Evolutionary conservation across 2,329 filamentous ascomycete genomes (phyloP), one percentile per base, ranked within the genome.

Genomic region (Diaporthe sp.): DNA sequence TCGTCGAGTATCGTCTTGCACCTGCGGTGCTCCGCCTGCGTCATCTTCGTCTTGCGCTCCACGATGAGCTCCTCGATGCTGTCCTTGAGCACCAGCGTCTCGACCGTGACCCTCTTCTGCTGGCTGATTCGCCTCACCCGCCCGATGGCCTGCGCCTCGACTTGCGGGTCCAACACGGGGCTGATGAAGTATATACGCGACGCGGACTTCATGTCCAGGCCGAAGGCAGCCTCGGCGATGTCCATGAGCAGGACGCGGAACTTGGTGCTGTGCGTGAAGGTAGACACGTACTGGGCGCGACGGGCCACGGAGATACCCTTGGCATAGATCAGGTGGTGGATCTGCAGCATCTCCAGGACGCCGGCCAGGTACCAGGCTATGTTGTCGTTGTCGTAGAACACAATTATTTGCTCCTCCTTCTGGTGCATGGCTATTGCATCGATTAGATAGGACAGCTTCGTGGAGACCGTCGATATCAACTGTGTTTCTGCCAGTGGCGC

Each of bases 341-440:
- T 86, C 79, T 90, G 88, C 13, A 92, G 85, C 86, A 96, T 88
- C 78, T 98, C 96, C 0, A 98, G 88, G 42, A 93, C 92, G 81
- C 95, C 92, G 0, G 95, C 94, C 53, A 98, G 90, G 84, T 97
- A 98, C 83, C 91, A 98, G 1, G 95, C 96, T 2, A 94, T 89
- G 79, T 98, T 96, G 76, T 97, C 94, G 44, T 94, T 93, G 76
- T 98, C 95, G 82, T 98, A 98, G 83, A 98, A 98, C 13, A 98
- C 90, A 71, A 98, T 91, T 4, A 97, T 97, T 83, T 98, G 98
- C 80, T 98, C 95, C 0, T 89, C 84, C 1, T 88, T 83, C 72
- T 97, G 91, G 77, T 96, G 88, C 71, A 89, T 86, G 7, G 92
- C 83, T 17, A 98, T 92, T 44, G 91, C 88, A 72, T 95, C 93